Evolutionary conservation across 2,329 filamentous ascomycete species (phyloP).

Genomic region (Nemania serpens): DNA sequence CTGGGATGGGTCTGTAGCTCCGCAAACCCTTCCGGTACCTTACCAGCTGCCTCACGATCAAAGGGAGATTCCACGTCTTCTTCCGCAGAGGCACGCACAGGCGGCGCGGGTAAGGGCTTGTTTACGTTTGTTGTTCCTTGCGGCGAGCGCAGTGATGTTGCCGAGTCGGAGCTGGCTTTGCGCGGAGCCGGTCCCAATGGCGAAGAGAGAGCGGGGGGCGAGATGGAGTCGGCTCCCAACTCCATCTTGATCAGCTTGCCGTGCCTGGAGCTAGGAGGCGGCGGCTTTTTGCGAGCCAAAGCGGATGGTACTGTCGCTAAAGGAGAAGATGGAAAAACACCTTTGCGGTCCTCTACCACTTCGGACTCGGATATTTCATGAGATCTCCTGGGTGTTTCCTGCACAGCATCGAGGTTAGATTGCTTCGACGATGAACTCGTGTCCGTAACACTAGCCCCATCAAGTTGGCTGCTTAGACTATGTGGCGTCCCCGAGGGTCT

Average conservation of each 20-base stretch:
- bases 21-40: slow-evolving; percentile 51
- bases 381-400: slow-evolving; percentile 62
- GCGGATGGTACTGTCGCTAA: slow-evolving; percentile 30
- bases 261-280: slow-evolving; percentile 74
- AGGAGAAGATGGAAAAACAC: slow-evolving; percentile 40
- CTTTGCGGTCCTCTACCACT: slow-evolving; percentile 50
- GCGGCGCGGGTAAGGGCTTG: slow-evolving; percentile 65
- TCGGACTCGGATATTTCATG: slow-evolving; percentile 61
- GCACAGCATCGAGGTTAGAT: slow-evolving; percentile 57
- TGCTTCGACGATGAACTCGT: slow-evolving; percentile 63
- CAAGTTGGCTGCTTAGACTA: slow-evolving; percentile 34
- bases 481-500: slow-evolving; percentile 29
- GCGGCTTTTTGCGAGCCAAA: slow-evolving; percentile 60
- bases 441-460: slow-evolving; percentile 61
- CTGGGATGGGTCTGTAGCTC: slow-evolving; percentile 41
- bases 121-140: slow-evolving; percentile 57
- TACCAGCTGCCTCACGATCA: slow-evolving; percentile 58
- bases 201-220: slow-evolving; percentile 31
- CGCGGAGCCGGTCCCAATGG: slow-evolving; percentile 26
- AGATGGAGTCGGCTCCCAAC: slow-evolving; percentile 47
- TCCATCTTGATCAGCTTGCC: slow-evolving; percentile 71
- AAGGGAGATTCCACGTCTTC: slow-evolving; percentile 57
- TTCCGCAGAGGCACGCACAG: slow-evolving; percentile 51
- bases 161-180: slow-evolving; percentile 33
- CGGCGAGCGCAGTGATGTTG: slow-evolving; percentile 40